These are phyloP conservation scores for Conringia planisiliqua DNA, from an alignment of 345 rosid genomes.

Conservation along the genomic window DNA sequence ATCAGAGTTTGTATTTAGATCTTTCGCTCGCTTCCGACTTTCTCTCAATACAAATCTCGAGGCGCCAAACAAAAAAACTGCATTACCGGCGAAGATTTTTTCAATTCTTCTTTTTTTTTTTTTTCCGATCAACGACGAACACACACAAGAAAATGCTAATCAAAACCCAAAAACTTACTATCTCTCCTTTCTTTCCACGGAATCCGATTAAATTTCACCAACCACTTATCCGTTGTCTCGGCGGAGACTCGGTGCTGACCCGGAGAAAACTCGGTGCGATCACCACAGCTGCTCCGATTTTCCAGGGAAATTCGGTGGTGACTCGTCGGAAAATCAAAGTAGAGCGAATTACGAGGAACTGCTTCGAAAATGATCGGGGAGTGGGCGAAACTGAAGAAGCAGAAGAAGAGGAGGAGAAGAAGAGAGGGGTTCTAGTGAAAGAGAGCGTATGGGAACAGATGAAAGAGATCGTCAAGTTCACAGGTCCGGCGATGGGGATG, in stretches of 20 bases:
- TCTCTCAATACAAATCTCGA: slow-evolving; percentile 15
- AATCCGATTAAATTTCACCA: slow-evolving; percentile 22
- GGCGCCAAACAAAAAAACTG: slow-evolving; percentile 14
- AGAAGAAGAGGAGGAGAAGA: slow-evolving; percentile 3
- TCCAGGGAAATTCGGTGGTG: neutral
- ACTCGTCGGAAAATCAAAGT: neutral
- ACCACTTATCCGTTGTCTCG: slow-evolving; percentile 37
- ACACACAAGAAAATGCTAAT: slow-evolving; percentile 23
- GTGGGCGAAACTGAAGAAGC: neutral
- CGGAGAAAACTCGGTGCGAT: slow-evolving; percentile 60
- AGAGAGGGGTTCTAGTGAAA: slow-evolving; percentile 39
- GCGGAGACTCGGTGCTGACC: slow-evolving; percentile 60
- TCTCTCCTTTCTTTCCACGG: slow-evolving; percentile 26
- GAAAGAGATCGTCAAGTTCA: slow-evolving; percentile 72
- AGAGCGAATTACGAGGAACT: neutral
- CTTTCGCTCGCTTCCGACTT: neutral
- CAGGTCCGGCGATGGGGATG: slow-evolving; percentile 88
- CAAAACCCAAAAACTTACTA: slow-evolving; percentile 35
- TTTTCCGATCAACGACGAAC: neutral
- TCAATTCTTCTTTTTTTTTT: no score
- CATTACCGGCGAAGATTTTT: neutral
- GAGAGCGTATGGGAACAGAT: slow-evolving; percentile 75
- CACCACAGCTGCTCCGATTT: slow-evolving; percentile 56
- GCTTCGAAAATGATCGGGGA: neutral
- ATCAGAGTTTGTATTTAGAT: neutral